Base-by-base conservation (phyloP, 306 rosid genomes). In the Vigna radiata region DNA sequence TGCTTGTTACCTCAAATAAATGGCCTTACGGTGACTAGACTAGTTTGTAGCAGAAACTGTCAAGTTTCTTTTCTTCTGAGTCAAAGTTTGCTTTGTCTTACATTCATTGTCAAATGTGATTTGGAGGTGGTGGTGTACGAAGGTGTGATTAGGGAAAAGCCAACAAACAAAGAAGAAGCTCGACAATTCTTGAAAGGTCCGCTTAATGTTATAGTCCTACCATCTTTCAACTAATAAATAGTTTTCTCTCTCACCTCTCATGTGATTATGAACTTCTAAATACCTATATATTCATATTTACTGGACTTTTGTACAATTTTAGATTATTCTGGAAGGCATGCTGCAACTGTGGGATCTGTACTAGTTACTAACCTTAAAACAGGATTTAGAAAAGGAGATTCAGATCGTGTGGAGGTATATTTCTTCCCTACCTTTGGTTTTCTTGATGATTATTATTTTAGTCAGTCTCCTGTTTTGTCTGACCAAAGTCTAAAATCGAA, bases 71-170 rank as follows among this genome's bases (percentile, higher is more conserved):
- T 77, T 16, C 44, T 62, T 65, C 14, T 14, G 41, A 61, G 54
- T 61, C 39, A 71, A 68, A 37, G 46, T 76, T 86, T 46, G 58
- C 64, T 77, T 41, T 85, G 78, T 75, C 86, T 86, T 55, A 84
- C 86, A 59, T 75, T 72, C 82, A 77, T 61, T 86, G 17, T 87
- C 63, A 82, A 88, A 87, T 85, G 60, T 54, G 89, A 82, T 90
- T 81, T 88, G 89, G 90, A 95, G 99, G 97, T 95, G 94, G 99
- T 95, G 93, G 95, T 95, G 82, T 89, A 92, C 82, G 91, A 91
- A 85, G 97, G 96, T 68, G 83, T 70, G 73, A 66, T 95, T 78
- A 91, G 99, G 88, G 99, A 95, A 90, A 95, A 95, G 73, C 99
- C 97, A 77, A 87, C 91, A 29, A 77, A 87, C 85, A 89, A 90